Conservation (phyloP, 768 basidiomycete genomes). For the Rickenella mellea region DNA sequence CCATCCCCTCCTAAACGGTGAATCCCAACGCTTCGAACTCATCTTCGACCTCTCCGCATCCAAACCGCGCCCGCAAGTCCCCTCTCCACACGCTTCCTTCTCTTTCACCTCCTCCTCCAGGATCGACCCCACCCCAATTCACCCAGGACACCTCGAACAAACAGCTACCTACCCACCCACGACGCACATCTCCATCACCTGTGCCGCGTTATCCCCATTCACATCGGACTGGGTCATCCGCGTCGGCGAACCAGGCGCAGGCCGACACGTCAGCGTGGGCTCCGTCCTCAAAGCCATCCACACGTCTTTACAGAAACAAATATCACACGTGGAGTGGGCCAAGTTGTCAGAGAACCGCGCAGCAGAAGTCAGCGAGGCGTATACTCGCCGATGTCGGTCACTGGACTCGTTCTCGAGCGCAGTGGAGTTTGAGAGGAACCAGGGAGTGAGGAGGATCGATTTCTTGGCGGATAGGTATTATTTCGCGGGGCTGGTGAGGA, state of each 20-base stretch:
- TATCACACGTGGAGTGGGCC: neutral
- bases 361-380: neutral
- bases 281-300: neutral
- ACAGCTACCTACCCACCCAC: neutral
- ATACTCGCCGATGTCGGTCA: neutral
- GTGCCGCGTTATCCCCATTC: neutral
- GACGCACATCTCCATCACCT: neutral
- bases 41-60: neutral
- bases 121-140: neutral
- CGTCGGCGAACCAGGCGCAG: neutral
- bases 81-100: neutral
- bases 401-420: too few species aligned
- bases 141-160: neutral
- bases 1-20: neutral
- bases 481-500: neutral
- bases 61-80: neutral
- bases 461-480: neutral
- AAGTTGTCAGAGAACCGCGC: neutral
- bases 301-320: neutral
- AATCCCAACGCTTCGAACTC: neutral
- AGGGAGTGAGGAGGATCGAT: constrained; percentile 1
- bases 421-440: neutral
- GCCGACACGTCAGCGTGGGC: neutral
- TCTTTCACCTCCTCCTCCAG: too few species aligned
- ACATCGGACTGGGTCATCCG: neutral